Evolutionary conservation across 805 yeast genomes (phyloP), one percentile per base, ranked within the genome.

Genomic region (Kazachstania taianensis): DNA sequence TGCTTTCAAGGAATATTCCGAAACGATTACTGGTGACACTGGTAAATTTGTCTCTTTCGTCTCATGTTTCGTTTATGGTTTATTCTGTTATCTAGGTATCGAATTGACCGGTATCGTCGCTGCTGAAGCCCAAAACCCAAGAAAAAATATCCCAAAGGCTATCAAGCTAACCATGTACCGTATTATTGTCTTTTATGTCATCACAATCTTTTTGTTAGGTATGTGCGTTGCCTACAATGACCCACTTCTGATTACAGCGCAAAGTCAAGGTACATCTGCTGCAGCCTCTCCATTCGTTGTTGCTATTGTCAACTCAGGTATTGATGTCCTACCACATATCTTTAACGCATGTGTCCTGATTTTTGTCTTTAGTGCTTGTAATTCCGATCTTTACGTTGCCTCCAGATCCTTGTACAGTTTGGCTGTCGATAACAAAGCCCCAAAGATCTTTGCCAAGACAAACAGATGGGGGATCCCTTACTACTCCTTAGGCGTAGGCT

Each of bases 201-300:
- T 71, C 26, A 68, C 81, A 18, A 73, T 79, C 36, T 66, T 78
- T 46, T 59, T 80, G 39, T 61, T 81, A 43, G 84, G 85, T 31
- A 66, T 78, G 73, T 67, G 76, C 53, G 87, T 80, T 38, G 70
- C 82, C 25, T 71, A 72, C 40, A 65, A 65, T 43, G 77, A 75
- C 51, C 67, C 70, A 27, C 45, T 58, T 32, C 64, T 80, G 41
- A 27, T 59, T 18, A 75, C 76, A 12, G 67, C 73, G 13, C 73
- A 73, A 20, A 43, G 49, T 3, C 68, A 74, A 34, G 55, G 62
- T n/a, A 60, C 72, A 2, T 65, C 66, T 29, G 85, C 87, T 2
- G 69, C 79, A 28, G 86, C 89, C 15, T 80, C 92, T 12, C 94
- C 94, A 27, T 83, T 82, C 50, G 87, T 82, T 36, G 77, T 82